Evolutionary conservation across 352 stramenopile genomes (phyloP), one percentile per base, ranked within the genome.

Genomic region (Sclerospora graminicola): DNA sequence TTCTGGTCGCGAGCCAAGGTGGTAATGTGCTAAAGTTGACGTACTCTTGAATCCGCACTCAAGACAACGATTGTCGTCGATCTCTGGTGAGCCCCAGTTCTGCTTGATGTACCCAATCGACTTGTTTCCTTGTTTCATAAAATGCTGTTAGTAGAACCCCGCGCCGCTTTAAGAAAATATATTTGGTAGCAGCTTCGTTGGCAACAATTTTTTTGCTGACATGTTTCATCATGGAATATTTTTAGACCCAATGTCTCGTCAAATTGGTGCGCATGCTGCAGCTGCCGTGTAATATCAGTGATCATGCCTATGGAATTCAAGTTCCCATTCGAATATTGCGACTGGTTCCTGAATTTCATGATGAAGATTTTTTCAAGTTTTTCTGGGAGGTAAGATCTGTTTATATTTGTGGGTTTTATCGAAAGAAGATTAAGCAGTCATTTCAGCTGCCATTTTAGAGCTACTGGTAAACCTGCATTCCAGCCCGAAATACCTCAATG

Each of bases 171-270:
- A 10, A n/a, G n/a, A 67, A 69, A n/a, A 62, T 66, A 10, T 91
- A 89, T 48, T 51, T 91, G 41, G 70, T 78, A 21, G 80, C 80
- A 9, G 77, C 80, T 10, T 87, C 71, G 16, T 46, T 91, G 5
- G 80, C 80, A 2, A 91, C 80, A 89, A 91, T 51, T 86, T 82
- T 43, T 91, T 91, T 34, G 66, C 71, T 0, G 78, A 90, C 36
- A 65, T 69, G 54, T 26, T 26, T 26, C 6, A 26, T 26, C 21
- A 26, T 26, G 21, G 21, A 26, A 26, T 26, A 6, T n/a, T n/a
- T n/a, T n/a, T 53, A 89, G 74, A 89, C 70, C 36, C 74, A 89
- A 60, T 91, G 80, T 48, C 70, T 91, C 8, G 63, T 89, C 26
- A 87, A 91, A 51, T 84, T 20, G 74, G 75, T n/a, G 73, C 74